Evolutionary conservation across 208 protist species (phyloP), one percentile per base, ranked within the genome.

Genomic region (Pavlovales sp.): DNA sequence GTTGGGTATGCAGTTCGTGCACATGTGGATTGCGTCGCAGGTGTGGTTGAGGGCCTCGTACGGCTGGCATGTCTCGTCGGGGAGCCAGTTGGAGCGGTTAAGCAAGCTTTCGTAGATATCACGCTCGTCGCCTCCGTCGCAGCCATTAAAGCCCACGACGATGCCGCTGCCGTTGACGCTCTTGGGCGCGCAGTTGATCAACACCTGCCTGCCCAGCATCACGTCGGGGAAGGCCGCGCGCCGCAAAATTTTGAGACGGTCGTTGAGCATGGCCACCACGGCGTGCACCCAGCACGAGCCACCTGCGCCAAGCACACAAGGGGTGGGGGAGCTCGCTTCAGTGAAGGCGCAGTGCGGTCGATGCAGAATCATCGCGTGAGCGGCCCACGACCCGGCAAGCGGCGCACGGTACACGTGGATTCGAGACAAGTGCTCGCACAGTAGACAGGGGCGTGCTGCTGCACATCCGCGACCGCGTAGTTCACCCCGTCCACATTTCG

Each of bases 281-380:
- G 41, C 82, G 66, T 86, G 82, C 41, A 86, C 38, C 82, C 82
- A 86, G 57, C 82, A 86, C 28, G 41, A 71, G 38, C 79, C 79
- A n/a, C n/a, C n/a, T n/a, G n/a, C n/a, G n/a, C n/a, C n/a, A n/a
- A n/a, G n/a, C n/a, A n/a, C n/a, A n/a, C n/a, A n/a, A n/a, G n/a
- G n/a, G n/a, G n/a, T n/a, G n/a, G n/a, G n/a, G n/a, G n/a, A n/a
- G n/a, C n/a, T n/a, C n/a, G n/a, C n/a, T n/a, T n/a, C n/a, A n/a
- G n/a, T n/a, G n/a, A n/a, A n/a, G n/a, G n/a, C n/a, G n/a, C n/a
- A n/a, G n/a, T n/a, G n/a, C n/a, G n/a, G n/a, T n/a, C n/a, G n/a
- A n/a, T n/a, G n/a, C n/a, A n/a, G n/a, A n/a, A n/a, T n/a, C n/a
- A n/a, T n/a, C n/a, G n/a, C n/a, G n/a, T n/a, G n/a, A n/a, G n/a